phyloP scores from a whole-genome alignment of 2,329 filamentous ascomycete species.

The Xylariales sp. region DNA sequence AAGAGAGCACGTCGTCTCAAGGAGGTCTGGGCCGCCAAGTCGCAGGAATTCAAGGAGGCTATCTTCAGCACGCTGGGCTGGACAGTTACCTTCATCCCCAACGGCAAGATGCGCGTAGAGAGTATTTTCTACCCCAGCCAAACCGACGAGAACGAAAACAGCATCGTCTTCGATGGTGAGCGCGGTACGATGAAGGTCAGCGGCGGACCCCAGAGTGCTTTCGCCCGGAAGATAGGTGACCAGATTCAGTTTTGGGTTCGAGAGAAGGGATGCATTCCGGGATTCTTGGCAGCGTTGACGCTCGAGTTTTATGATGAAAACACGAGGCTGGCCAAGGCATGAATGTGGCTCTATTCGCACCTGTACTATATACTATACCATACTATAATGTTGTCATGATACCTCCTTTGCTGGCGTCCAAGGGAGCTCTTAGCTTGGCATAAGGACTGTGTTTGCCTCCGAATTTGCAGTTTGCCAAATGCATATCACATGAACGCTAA shows the following conservation, averaged over 20 bases:
- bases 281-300: conserved; percentile 86
- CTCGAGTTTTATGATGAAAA: conserved; percentile 86
- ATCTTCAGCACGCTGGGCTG: conserved; percentile 90
- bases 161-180: conserved; percentile 85
- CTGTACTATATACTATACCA: neutral
- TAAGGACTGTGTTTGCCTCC: too few relatives aligned
- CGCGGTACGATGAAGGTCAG: conserved; percentile 97
- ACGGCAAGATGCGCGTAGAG: conserved; percentile 90
- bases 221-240: conserved; percentile 78
- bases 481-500: too few relatives aligned
- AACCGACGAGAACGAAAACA: conserved; percentile 67
- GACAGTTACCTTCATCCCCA: conserved; percentile 95
- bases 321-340: conserved; percentile 19
- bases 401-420: neutral
- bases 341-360: too few relatives aligned
- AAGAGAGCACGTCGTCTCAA: conserved; percentile 84
- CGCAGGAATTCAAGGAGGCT: conserved; percentile 90
- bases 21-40: conserved; percentile 88
- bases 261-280: conserved; percentile 88
- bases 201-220: conserved; percentile 80
- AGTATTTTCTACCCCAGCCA: conserved; percentile 72
- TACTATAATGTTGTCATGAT: neutral
- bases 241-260: conserved; percentile 95
- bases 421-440: too few relatives aligned
- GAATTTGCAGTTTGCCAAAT: too few relatives aligned